Conservation (phyloP, 768 basidiomycete genomes). For the Dacryopinax spathularia region DNA sequence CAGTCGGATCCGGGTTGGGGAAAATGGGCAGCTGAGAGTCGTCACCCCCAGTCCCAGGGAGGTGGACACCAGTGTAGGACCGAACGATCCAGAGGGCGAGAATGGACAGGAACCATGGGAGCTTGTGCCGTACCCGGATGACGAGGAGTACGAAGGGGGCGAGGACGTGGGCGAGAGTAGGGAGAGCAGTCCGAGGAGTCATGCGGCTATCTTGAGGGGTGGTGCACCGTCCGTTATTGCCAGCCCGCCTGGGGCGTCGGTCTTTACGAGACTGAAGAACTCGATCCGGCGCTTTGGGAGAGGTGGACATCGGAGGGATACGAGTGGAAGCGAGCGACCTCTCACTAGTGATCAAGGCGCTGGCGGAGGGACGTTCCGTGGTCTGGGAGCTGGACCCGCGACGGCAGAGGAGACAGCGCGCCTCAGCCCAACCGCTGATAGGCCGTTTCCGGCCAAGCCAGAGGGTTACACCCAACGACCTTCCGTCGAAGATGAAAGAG, state of each 20-base stretch:
- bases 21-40: neutral
- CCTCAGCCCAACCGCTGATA: neutral
- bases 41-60: neutral
- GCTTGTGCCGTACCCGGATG: neutral
- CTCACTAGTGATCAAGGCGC: neutral
- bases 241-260: neutral
- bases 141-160: neutral
- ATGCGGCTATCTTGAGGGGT: neutral
- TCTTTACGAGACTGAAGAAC: neutral
- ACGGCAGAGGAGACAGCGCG: neutral
- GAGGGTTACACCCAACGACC: neutral
- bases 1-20: neutral
- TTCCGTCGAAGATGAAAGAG: neutral
- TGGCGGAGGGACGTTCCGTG: neutral
- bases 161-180: neutral
- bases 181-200: neutral
- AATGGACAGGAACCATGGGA: neutral
- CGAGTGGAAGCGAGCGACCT: neutral
- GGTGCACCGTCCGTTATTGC: no score
- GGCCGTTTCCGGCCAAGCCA: neutral
- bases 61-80: neutral
- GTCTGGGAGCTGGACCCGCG: neutral
- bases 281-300: neutral
- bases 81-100: neutral
- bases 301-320: neutral